These are phyloP conservation scores for Saccharomyces pastorianus DNA, from an alignment of 1,139 yeast species.

Conservation along the genomic window DNA sequence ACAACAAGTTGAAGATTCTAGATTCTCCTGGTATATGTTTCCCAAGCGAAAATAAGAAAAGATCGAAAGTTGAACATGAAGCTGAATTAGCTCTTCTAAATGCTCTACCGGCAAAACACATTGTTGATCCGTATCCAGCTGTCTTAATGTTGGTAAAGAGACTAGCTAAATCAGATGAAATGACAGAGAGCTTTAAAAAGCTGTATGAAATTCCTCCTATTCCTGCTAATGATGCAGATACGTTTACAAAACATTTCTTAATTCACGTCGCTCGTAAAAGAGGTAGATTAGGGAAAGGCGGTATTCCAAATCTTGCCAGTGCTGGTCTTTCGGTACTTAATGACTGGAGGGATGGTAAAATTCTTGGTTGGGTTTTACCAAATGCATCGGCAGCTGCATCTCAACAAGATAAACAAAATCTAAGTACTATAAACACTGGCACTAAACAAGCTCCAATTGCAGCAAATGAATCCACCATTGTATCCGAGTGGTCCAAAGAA, in stretches of 20 bases:
- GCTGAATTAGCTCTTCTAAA: slow-evolving; percentile 83
- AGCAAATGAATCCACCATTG: slow-evolving; percentile 73
- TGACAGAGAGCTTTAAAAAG: slow-evolving; percentile 66
- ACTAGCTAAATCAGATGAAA: slow-evolving; percentile 59
- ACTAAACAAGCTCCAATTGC: slow-evolving; percentile 34
- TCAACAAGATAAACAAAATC: slow-evolving; percentile 13
- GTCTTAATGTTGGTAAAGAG: slow-evolving; percentile 69
- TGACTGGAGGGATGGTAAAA: slow-evolving; percentile 97
- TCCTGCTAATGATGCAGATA: slow-evolving; percentile 52
- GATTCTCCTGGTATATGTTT: slow-evolving; percentile 98
- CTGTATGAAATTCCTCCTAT: slow-evolving; percentile 79
- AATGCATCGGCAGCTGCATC: slow-evolving; percentile 47
- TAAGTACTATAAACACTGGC: slow-evolving; percentile 29
- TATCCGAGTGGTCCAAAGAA: slow-evolving; percentile 87
- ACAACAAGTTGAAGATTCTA: slow-evolving; percentile 75
- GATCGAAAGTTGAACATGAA: slow-evolving; percentile 57
- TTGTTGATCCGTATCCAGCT: slow-evolving; percentile 78
- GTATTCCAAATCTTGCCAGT: slow-evolving; percentile 78
- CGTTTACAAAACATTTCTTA: slow-evolving; percentile 72
- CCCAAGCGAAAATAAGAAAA: slow-evolving; percentile 56
- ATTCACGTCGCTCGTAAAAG: slow-evolving; percentile 88
- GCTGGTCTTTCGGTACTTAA: slow-evolving; percentile 79
- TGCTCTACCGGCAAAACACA: slow-evolving; percentile 83
- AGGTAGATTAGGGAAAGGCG: slow-evolving; percentile 90
- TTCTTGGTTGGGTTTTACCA: slow-evolving; percentile 86